Evolutionary conservation across 805 yeast species (phyloP), one percentile per base, ranked within the genome.

Genomic region (Starmera amethionina): DNA sequence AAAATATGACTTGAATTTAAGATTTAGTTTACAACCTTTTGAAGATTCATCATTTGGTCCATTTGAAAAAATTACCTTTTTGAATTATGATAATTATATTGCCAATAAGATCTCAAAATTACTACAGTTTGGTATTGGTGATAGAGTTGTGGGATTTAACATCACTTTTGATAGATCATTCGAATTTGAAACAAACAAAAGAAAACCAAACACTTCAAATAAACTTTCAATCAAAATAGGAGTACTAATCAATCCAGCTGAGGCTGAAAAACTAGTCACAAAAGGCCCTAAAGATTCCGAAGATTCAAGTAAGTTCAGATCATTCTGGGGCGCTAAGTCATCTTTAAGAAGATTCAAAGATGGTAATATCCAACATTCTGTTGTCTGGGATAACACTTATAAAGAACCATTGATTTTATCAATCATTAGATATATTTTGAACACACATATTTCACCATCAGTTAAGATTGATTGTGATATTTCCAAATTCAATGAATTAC

Each of bases 321-420:
- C 75, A 6, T 89, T 93, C 55, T 93, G 99, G 99, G 97, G 97
- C 10, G 55, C 73, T 9, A 81, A 76, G 48, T 78, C 95, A 0
- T 85, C 93, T 12, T 68, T 93, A 41, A 77, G 99, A 67, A 77
- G 93, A 57, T 93, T 90, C 65, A 88, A 85, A 55, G 96, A 93
- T 61, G 97, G 97, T 32, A 69, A 82, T 4, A 88, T 93, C 44
- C 80, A 77, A 46, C 94, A 93, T 61, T 84, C 95, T 58, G 94
- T 93, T 41, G 82, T 88, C 28, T 93, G 97, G 97, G 61, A 66
- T 5, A 64, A 73, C 5, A 65, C 74, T 6, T 60, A 73, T 16
- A 63, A 67, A 18, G 79, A 75, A 41, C 82, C 93, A 1, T 70
- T 87, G 6, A 76, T 79, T 12, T 58, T 77, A 4, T 68, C 81